Conservation (phyloP, 192 early-diverging fungal species). For the Coemansia sp. region DNA sequence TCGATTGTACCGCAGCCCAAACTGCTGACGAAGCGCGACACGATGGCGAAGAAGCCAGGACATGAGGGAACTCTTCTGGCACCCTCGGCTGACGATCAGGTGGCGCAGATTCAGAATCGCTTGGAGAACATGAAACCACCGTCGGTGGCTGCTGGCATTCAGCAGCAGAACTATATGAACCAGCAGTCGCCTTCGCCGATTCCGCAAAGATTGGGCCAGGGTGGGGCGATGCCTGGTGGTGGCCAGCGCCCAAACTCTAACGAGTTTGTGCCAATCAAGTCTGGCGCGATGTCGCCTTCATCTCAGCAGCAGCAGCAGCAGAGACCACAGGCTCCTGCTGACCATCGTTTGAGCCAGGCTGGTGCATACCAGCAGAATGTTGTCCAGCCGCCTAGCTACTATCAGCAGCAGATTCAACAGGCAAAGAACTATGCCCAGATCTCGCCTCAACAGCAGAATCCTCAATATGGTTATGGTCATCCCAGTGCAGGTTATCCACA, state of each 20-base stretch:
- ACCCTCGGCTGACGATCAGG: constrained; percentile 32
- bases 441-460: constrained; percentile 9
- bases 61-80: background rate
- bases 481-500: background rate
- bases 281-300: constrained; percentile 34
- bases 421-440: constrained; percentile 17
- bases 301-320: constrained; percentile 24
- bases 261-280: constrained; percentile 50
- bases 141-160: constrained; percentile 9
- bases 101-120: constrained; percentile 26
- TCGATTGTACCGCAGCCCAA: constrained; percentile 33
- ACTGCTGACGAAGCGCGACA: constrained; percentile 49
- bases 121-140: constrained; percentile 39
- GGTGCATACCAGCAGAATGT: constrained; percentile 48
- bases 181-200: constrained; percentile 23
- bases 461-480: constrained; percentile 8
- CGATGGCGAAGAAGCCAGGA: constrained; percentile 35
- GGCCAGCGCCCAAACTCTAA: constrained; percentile 46
- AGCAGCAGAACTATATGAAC: constrained; percentile 14
- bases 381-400: constrained; percentile 48
- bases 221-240: constrained; percentile 9
- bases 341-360: constrained; percentile 36
- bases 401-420: constrained; percentile 53
- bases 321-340: constrained; percentile 8
- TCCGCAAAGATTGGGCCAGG: constrained; percentile 26